Evolutionary conservation across 2,329 filamentous ascomycete species (phyloP).

Genomic region (Pestalotiopsis fici): DNA sequence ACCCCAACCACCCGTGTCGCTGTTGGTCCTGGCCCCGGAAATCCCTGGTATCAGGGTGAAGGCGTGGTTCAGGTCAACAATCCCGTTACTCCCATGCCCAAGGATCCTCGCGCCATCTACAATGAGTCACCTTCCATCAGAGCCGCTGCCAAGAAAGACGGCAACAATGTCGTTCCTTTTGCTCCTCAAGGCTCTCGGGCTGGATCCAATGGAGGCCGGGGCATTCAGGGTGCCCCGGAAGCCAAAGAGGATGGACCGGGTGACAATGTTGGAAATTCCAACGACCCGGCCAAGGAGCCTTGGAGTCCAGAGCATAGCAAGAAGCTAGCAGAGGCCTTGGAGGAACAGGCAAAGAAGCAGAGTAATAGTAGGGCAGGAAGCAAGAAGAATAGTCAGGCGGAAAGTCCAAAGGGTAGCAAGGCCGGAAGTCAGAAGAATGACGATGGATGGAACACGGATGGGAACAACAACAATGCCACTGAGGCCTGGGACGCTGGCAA

Average conservation of each 20-base stretch:
- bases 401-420: conserved; percentile 4
- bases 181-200: background rate
- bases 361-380: background rate
- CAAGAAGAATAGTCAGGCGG: background rate
- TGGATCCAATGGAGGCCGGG: background rate
- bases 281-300: background rate
- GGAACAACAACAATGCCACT: conserved; percentile 5
- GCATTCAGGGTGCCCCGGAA: conserved; percentile 7
- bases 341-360: background rate
- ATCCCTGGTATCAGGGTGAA: conserved; percentile 22
- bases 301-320: background rate
- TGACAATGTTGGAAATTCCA: background rate
- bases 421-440: conserved; percentile 5
- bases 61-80: conserved; percentile 12
- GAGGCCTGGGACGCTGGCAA: background rate
- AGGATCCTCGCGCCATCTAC: background rate
- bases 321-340: background rate
- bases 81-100: background rate
- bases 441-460: background rate
- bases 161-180: conserved; percentile 4
- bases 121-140: conserved; percentile 2
- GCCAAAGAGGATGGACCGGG: background rate
- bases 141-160: conserved; percentile 1
- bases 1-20: conserved; percentile 6
- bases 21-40: conserved; percentile 3